Evolutionary conservation across 345 rosid genomes (phyloP).

Genomic region (Sisymbrium altissimum): DNA sequence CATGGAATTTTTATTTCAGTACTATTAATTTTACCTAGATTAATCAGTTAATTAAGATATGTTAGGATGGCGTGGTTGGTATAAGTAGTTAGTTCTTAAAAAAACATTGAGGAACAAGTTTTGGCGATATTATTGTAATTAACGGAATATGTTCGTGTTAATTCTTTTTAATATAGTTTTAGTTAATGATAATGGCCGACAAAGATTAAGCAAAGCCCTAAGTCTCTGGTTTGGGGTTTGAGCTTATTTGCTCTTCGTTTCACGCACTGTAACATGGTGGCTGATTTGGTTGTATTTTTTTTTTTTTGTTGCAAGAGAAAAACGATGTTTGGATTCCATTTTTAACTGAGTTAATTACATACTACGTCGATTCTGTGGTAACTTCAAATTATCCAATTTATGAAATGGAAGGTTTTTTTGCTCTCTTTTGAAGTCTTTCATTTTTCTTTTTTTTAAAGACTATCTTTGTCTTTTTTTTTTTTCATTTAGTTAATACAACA

Average conservation of each 20-base stretch:
- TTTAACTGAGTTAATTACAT: not conserved
- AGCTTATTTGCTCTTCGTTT: conserved; percentile 31
- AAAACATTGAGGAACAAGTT: conserved; percentile 27
- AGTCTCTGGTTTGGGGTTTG: conserved; percentile 32
- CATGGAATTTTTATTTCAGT: not conserved
- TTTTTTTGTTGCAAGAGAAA: not conserved
- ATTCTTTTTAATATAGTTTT: not conserved
- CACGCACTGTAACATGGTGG: conserved; percentile 34
- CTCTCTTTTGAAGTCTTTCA: no score
- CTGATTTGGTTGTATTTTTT: not conserved
- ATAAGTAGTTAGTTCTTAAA: conserved; percentile 9
- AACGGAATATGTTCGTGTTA: conserved; percentile 27
- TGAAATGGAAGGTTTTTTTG: no score
- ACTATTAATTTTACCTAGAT: conserved; percentile 3
- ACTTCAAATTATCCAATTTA: no score
- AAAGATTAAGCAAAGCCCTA: conserved; percentile 30
- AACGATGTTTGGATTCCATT: not conserved
- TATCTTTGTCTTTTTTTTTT: no score
- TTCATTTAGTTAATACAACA: no score
- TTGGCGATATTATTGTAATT: conserved; percentile 36
- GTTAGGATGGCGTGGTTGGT: conserved; percentile 20
- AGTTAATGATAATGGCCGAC: conserved; percentile 29
- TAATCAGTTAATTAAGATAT: not conserved
- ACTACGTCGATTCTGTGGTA: no score
- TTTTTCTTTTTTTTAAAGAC: no score